Conservation (phyloP, 441 rosid species). For the Adansonia gregorii region DNA sequence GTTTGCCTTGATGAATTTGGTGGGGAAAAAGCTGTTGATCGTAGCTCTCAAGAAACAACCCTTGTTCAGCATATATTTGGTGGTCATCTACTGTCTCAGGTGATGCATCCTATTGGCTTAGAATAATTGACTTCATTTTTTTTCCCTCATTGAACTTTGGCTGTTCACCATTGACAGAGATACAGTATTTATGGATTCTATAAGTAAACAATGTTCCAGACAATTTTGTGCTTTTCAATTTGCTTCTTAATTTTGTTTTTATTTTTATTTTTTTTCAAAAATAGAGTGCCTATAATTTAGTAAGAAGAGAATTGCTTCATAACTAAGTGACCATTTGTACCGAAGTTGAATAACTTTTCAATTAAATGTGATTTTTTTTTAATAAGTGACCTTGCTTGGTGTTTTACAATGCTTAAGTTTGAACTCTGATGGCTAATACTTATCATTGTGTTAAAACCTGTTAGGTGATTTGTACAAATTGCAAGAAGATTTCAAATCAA, state of each 20-base stretch:
- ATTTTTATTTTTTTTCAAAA: background rate
- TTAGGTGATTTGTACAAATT: constrained; percentile 82
- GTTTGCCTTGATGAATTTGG: constrained; percentile 94
- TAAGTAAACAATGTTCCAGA: background rate
- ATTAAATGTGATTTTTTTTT: background rate
- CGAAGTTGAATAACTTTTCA: background rate
- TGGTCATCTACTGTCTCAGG: constrained; percentile 95
- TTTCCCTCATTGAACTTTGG: background rate
- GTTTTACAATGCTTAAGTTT: constrained; percentile 15
- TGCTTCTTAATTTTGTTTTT: background rate
- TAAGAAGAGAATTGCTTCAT: background rate
- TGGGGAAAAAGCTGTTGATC: constrained; percentile 85
- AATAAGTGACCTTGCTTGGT: constrained; percentile 6
- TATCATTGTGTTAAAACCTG: constrained; percentile 25
- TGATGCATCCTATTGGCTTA: constrained; percentile 35
- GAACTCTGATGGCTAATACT: constrained; percentile 22
- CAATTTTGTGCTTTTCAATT: background rate
- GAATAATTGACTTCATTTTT: constrained; percentile 1
- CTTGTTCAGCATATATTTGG: constrained; percentile 92
- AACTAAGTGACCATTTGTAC: background rate
- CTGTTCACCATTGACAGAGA: background rate
- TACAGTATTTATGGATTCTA: constrained; percentile 12
- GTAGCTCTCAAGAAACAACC: constrained; percentile 78
- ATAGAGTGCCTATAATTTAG: background rate
- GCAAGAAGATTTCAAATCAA: constrained; percentile 75